Percentiles rank a stretch among this genome's conserved stretches.
Conservation (phyloP, 768 basidiomycete species). For the Mycena chlorophos region DNA sequence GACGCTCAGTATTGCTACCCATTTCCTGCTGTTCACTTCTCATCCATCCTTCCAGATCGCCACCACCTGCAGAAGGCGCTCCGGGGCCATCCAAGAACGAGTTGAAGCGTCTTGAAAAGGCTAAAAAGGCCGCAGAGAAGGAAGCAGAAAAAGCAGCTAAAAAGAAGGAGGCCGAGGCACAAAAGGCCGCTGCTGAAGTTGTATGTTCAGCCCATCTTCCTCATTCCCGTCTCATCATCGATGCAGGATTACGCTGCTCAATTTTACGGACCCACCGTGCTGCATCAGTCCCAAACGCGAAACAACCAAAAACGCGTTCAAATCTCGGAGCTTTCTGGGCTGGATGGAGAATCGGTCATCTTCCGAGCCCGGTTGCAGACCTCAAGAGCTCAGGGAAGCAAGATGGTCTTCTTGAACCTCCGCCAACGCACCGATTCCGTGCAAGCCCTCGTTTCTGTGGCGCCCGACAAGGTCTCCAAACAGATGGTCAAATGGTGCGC, state of each 20-base stretch:
- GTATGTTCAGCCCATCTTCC: conserved; percentile 36
- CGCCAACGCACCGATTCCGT: conserved; percentile 86
- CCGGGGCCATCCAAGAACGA: conserved; percentile 79
- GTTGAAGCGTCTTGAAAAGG: conserved; percentile 88
- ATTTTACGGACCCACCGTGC: conserved; percentile 84
- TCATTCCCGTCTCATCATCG: conserved; percentile 5
- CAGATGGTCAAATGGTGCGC: conserved; percentile 97
- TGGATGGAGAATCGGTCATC: conserved; percentile 73
- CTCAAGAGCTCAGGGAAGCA: conserved; percentile 88
- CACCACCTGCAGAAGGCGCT: conserved; percentile 28
- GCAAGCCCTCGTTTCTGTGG: conserved; percentile 77
- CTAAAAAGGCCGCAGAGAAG: conserved; percentile 87
- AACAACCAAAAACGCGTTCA: conserved; percentile 58
- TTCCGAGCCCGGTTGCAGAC: conserved; percentile 91
- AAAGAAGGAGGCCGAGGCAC: conserved; percentile 70
- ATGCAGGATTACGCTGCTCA: conserved; percentile 71
- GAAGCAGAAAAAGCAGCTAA: conserved; percentile 83
- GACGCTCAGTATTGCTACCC: conserved; percentile 15
- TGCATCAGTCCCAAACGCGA: conserved; percentile 89
- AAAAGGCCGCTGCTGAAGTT: conserved; percentile 64
- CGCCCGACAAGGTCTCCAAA: conserved; percentile 81
- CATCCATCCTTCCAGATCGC: neutral
- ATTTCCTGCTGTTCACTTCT: conserved; percentile 4
- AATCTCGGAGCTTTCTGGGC: conserved; percentile 62
- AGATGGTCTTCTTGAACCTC: conserved; percentile 92